phyloP scores from a whole-genome alignment of 2,329 filamentous ascomycete genomes.

The Claviceps capensis region DNA sequence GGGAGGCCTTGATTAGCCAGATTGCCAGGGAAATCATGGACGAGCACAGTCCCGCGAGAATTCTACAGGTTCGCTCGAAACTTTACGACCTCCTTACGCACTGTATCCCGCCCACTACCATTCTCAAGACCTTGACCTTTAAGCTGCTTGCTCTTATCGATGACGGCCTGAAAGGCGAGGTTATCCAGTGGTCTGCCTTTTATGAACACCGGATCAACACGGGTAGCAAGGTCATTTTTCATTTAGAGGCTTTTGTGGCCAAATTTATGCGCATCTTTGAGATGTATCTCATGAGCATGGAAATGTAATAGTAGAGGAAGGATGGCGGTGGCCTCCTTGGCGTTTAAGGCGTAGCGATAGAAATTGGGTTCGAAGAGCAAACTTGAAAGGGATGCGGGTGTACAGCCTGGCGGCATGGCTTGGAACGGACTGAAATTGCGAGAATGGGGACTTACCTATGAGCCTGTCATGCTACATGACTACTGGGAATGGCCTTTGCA shows the following conservation, averaged over 20 bases:
- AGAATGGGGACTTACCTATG: no score
- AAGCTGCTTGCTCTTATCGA: conserved; percentile 81
- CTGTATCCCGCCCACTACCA: conserved; percentile 89
- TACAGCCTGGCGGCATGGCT: background rate
- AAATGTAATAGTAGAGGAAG: conserved; percentile 29
- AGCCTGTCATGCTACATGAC: no score
- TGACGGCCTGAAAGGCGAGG: conserved; percentile 77
- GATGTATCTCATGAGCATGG: conserved; percentile 83
- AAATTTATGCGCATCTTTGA: conserved; percentile 97
- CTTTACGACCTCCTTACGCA: conserved; percentile 96
- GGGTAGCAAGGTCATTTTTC: conserved; percentile 93
- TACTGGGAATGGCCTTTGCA: no score
- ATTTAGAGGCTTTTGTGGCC: conserved; percentile 93
- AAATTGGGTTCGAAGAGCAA: background rate
- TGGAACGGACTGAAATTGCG: no score
- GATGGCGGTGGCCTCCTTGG: background rate
- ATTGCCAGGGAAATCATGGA: conserved; percentile 89
- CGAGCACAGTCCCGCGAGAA: conserved; percentile 80
- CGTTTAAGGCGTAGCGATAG: background rate
- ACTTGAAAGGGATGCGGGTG: background rate
- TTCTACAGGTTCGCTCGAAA: conserved; percentile 78
- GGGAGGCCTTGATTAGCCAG: conserved; percentile 81
- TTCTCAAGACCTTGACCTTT: conserved; percentile 89
- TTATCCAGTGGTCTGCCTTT: conserved; percentile 92
- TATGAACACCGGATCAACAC: conserved; percentile 91